Conservation (phyloP, 805 yeast genomes). For the Deakozyma indianensis region DNA sequence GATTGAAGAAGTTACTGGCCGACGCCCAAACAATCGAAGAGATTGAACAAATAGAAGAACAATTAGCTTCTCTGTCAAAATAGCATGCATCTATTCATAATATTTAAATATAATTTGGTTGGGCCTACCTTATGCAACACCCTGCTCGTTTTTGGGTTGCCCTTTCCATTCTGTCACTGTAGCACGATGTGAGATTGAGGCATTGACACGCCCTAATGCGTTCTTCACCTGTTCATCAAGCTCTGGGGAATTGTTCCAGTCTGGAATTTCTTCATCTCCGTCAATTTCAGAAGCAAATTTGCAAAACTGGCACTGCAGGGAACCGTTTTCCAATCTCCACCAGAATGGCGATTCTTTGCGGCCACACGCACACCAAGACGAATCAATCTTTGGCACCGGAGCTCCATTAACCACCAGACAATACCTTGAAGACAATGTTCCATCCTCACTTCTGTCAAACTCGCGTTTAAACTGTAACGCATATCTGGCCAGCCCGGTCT, state of each 20-base stretch:
- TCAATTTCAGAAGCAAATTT: background rate
- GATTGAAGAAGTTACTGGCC: background rate
- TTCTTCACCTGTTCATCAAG: background rate
- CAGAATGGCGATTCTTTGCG: background rate
- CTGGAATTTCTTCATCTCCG: background rate
- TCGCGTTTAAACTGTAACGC: background rate
- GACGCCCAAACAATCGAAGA: background rate
- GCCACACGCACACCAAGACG: background rate
- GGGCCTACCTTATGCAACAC: background rate
- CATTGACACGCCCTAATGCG: background rate
- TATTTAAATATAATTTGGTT: too few species aligned
- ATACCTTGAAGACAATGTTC: background rate
- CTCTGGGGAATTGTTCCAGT: background rate
- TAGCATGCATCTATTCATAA: background rate
- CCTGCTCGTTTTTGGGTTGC: background rate
- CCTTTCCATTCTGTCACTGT: conserved; percentile 1
- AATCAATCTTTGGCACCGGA: background rate
- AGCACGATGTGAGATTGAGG: background rate
- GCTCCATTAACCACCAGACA: background rate
- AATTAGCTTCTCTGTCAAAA: background rate
- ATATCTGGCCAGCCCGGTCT: background rate
- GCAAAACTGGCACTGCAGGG: background rate
- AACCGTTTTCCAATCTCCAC: background rate
- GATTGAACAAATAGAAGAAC: background rate
- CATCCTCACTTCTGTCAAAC: background rate